phyloP scores from a whole-genome alignment of 805 yeast species.

The Pichia scutulata region DNA sequence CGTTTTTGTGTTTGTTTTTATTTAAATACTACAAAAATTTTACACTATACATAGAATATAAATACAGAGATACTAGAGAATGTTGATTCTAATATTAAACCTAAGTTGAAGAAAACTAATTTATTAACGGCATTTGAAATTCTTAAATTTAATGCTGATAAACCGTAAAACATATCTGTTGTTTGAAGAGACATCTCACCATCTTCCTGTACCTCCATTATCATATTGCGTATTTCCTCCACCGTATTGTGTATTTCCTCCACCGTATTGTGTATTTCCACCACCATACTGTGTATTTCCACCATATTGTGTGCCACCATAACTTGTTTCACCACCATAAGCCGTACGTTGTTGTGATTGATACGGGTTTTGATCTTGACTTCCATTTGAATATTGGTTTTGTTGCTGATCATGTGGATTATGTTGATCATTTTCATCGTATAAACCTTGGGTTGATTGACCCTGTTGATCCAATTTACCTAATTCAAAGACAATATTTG shows the following conservation, averaged over 20 bases:
- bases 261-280: conserved; percentile 12
- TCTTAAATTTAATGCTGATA: too few species aligned
- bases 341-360: conserved; percentile 8
- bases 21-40: neutral
- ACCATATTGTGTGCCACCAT: conserved; percentile 15
- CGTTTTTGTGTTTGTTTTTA: neutral
- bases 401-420: neutral
- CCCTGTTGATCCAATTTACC: conserved; percentile 34
- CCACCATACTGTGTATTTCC: conserved; percentile 10
- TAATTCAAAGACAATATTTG: conserved; percentile 72
- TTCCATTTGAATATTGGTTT: conserved; percentile 22
- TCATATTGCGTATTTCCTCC: conserved; percentile 20
- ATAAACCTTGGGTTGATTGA: neutral
- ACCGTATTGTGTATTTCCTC: conserved; percentile 13
- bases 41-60: neutral
- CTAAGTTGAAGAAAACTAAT: too few species aligned
- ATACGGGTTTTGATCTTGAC: conserved; percentile 19
- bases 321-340: conserved; percentile 10
- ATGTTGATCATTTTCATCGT: neutral
- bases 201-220: conserved; percentile 26
- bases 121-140: too few species aligned
- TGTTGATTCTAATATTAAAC: too few species aligned
- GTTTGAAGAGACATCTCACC: conserved; percentile 14
- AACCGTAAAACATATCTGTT: too few species aligned
- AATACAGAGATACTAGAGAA: too few species aligned